Percentiles rank a stretch among this genome's conserved stretches.
Conservation (phyloP, 495 filamentous ascomycete genomes). For the Thozetella sp. region DNA sequence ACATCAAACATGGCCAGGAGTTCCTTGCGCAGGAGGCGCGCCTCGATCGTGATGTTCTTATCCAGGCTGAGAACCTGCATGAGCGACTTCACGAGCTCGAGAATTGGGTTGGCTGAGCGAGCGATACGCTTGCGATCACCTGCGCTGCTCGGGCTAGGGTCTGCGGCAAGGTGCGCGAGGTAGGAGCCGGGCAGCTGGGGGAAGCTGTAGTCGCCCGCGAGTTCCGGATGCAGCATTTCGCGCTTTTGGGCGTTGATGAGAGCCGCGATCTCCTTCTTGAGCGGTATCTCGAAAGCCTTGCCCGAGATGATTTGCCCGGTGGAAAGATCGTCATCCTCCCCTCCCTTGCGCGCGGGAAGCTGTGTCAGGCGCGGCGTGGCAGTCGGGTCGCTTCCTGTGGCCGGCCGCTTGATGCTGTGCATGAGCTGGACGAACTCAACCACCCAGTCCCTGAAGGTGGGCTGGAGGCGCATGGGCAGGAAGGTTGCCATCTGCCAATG, state of each 20-base stretch:
- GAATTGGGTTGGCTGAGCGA: constrained; percentile 71
- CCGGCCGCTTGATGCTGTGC: constrained; percentile 78
- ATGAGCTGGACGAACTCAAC: constrained; percentile 95
- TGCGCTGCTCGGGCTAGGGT: neutral
- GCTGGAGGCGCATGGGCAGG: constrained; percentile 77
- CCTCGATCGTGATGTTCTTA: constrained; percentile 84
- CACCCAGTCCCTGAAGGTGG: constrained; percentile 88
- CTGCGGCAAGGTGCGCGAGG: constrained; percentile 16
- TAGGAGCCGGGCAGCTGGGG: constrained; percentile 82
- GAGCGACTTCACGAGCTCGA: constrained; percentile 88
- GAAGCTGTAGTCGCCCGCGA: constrained; percentile 86
- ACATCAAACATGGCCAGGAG: constrained; percentile 88
- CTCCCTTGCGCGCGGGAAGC: constrained; percentile 53
- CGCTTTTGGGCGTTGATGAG: constrained; percentile 83
- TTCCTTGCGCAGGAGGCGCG: constrained; percentile 83
- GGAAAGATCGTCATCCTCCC: constrained; percentile 56
- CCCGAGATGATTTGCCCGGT: constrained; percentile 67
- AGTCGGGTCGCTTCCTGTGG: constrained; percentile 40
- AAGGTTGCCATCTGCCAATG: constrained; percentile 96
- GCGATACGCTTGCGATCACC: constrained; percentile 13
- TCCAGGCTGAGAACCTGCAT: constrained; percentile 91
- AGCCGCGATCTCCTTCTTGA: constrained; percentile 82
- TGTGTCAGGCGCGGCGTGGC: constrained; percentile 79
- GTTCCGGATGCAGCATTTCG: constrained; percentile 87
- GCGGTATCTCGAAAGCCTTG: constrained; percentile 79